phyloP scores from a whole-genome alignment of 352 stramenopile genomes.

The Globisporangium iwayamae region DNA sequence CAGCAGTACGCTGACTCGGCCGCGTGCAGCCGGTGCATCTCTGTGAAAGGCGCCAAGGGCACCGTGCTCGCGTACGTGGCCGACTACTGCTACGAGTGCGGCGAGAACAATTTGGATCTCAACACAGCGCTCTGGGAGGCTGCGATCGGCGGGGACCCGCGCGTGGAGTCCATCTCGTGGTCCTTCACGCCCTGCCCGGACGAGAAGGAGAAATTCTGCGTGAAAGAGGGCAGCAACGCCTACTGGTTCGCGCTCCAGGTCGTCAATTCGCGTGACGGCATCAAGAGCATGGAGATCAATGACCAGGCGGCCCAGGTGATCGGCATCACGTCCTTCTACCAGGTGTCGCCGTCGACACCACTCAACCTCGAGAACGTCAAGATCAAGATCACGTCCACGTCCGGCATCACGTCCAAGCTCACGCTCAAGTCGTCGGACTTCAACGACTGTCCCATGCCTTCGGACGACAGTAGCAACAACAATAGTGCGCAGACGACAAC shows the following conservation, averaged over 20 bases:
- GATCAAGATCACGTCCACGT: constrained; percentile 33
- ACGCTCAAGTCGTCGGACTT: constrained; percentile 32
- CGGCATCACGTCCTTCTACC: constrained; percentile 87
- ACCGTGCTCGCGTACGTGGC: constrained; percentile 50
- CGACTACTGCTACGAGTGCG: constrained; percentile 66
- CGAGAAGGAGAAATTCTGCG: constrained; percentile 60
- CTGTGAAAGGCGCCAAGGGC: constrained; percentile 38
- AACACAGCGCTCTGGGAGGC: constrained; percentile 55
- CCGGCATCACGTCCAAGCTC: constrained; percentile 65
- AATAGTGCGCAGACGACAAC: constrained; percentile 17
- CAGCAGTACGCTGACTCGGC: constrained; percentile 54
- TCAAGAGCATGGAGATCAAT: constrained; percentile 35
- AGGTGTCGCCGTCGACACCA: constrained; percentile 55
- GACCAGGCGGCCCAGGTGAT: constrained; percentile 84
- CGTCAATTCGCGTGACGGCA: constrained; percentile 70
- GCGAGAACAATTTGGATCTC: constrained; percentile 57
- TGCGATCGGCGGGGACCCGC: constrained; percentile 47
- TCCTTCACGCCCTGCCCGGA: constrained; percentile 53
- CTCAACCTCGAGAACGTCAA: constrained; percentile 13
- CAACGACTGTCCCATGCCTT: constrained; percentile 37
- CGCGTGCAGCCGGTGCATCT: constrained; percentile 55
- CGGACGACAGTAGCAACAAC: constrained; percentile 24
- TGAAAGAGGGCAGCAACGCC: constrained; percentile 64
- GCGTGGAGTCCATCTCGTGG: constrained; percentile 53
- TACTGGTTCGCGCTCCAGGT: constrained; percentile 65